These are phyloP conservation scores for Epichloe coenophiala DNA, from an alignment of 2,329 filamentous ascomycete species.

Conservation along the genomic window DNA sequence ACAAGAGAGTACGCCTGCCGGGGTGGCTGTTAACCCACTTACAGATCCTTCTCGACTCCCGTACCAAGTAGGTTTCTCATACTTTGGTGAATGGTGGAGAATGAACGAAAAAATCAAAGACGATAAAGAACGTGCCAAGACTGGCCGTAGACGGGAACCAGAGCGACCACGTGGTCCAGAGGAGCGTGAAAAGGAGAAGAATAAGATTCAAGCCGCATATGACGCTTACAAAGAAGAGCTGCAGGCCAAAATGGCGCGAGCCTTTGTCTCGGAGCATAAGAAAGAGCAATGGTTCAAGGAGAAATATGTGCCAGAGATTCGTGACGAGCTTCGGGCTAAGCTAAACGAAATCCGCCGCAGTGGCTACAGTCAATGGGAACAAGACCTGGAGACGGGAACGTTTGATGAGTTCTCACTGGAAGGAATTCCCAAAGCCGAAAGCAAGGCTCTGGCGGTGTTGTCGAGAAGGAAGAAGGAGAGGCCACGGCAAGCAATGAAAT, in stretches of 20 bases:
- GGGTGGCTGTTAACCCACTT: constrained; percentile 46
- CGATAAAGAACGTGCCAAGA: constrained; percentile 58
- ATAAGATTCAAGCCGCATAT: constrained; percentile 59
- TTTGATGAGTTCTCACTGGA: constrained; percentile 95
- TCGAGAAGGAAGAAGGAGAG: constrained; percentile 94
- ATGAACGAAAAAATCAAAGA: constrained; percentile 72
- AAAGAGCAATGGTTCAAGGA: constrained; percentile 97
- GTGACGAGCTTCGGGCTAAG: constrained; percentile 59
- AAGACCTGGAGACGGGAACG: constrained; percentile 67
- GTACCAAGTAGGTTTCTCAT: constrained; percentile 75
- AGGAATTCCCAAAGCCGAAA: constrained; percentile 86
- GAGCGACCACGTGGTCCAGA: constrained; percentile 52
- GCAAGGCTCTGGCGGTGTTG: constrained; percentile 72
- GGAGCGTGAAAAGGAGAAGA: constrained; percentile 66
- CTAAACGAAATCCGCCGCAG: constrained; percentile 68
- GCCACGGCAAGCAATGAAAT: constrained; percentile 85
- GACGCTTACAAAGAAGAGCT: constrained; percentile 56
- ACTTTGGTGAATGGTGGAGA: constrained; percentile 79
- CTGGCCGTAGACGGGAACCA: constrained; percentile 54
- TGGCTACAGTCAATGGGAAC: constrained; percentile 77
- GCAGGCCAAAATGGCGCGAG: constrained; percentile 67
- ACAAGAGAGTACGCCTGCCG: constrained; percentile 40
- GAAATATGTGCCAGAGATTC: constrained; percentile 74
- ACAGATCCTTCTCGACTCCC: constrained; percentile 59
- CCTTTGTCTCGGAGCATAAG: constrained; percentile 86